Conservation (phyloP, 2,329 filamentous ascomycete genomes). For the Fusarium sp. region DNA sequence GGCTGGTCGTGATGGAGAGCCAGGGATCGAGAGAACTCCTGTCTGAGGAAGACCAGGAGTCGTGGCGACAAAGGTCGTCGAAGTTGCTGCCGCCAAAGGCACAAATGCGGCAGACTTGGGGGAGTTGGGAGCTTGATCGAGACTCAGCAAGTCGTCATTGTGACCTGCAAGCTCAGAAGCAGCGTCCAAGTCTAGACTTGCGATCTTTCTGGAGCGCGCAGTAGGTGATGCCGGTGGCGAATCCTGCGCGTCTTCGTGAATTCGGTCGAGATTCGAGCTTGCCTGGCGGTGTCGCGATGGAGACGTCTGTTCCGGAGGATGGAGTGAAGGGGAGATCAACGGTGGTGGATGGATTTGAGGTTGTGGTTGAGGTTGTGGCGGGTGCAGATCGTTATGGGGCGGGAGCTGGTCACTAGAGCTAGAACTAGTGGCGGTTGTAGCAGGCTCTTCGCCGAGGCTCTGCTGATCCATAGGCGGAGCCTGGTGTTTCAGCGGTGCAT, state of each 20-base stretch:
- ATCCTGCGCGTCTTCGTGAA: slow-evolving; percentile 44
- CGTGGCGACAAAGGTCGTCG: slow-evolving; percentile 58
- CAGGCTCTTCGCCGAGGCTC: slow-evolving; percentile 38
- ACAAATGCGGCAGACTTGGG: slow-evolving; percentile 30
- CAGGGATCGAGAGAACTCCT: slow-evolving; percentile 25
- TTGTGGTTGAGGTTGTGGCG: slow-evolving; percentile 40
- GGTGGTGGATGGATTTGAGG: slow-evolving; percentile 37
- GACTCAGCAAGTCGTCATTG: slow-evolving; percentile 47
- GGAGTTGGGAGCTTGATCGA: slow-evolving; percentile 46
- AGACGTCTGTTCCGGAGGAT: slow-evolving; percentile 36
- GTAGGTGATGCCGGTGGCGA: slow-evolving; percentile 24
- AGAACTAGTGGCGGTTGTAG: slow-evolving; percentile 43
- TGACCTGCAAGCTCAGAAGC: slow-evolving; percentile 40
- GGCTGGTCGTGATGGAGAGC: slow-evolving; percentile 38
- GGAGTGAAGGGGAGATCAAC: slow-evolving; percentile 39
- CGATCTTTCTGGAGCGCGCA: slow-evolving; percentile 33
- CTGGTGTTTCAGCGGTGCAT: slow-evolving; percentile 42
- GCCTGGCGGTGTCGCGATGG: slow-evolving; percentile 39
- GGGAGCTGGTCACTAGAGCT: slow-evolving; percentile 45
- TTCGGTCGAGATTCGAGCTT: slow-evolving; percentile 48
- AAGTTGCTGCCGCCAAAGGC: slow-evolving; percentile 41
- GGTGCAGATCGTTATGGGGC: slow-evolving; percentile 43
- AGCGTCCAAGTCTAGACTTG: slow-evolving; percentile 40
- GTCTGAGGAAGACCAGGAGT: slow-evolving; percentile 43
- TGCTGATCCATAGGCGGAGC: slow-evolving; percentile 40